Base-by-base conservation (phyloP, 2,329 filamentous ascomycete genomes). In the Xylaria sp. region DNA sequence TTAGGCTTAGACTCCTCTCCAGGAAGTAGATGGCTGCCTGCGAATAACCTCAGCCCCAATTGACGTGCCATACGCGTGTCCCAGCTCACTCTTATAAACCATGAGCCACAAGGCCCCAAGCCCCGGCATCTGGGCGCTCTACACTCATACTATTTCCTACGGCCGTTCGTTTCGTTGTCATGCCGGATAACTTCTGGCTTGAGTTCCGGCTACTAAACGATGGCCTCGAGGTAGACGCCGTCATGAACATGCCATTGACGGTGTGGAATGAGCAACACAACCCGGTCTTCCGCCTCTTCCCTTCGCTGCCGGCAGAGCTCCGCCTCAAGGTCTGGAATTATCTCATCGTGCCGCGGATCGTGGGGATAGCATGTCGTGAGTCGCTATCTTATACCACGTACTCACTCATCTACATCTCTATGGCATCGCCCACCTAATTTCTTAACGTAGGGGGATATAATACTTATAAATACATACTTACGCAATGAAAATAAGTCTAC, bases 281-380 rank as follows among this genome's bases (percentile, higher is more conserved):
- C 11, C 27, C 32, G 6, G 68, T 69, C 61, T 79, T 78, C 70
- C 34, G 72, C 19, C 74, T 65, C 54, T 86, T 86, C 73, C 67
- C 75, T 3, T 51, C 70, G n/a, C 79, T 85, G 7, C 84, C 84
- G 1, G 63, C 80, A 30, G 84, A 86, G 75, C 79, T 86, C 61
- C 83, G 85, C 56, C 77, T 85, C 62, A 80, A 81, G 74, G 79
- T 86, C 69, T 86, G 84, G 84, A 78, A 80, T 63, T 77, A 75
- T 58, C 74, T 84, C 55, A 74, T 85, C 58, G 79, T 78, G 68
- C 84, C 83, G 32, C 83, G 84, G 66, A 79, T 85, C 69, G 73
- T 85, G 51, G 76, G 81, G 7, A 79, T 79, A 30, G 81, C 82
- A 64, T 85, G 84, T 73, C 74, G 83, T 68, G 62, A 68, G 67